Conservation (phyloP, 148 eudicot genomes). For the Hydrangea macrophylla region DNA sequence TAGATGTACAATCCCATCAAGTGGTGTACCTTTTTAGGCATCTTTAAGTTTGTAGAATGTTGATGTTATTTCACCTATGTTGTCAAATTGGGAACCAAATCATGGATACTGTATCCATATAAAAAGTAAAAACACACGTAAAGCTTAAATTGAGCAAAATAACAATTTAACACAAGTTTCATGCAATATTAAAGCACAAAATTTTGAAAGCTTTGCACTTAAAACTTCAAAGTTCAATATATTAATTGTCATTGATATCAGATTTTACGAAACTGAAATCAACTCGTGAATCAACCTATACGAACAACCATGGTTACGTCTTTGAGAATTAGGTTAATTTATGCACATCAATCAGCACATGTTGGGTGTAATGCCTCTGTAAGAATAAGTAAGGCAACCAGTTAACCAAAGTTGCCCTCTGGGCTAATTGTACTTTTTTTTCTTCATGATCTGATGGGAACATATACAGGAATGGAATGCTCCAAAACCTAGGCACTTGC, state of each 20-base stretch:
- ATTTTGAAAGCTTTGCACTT: background rate
- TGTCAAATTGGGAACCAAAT: background rate
- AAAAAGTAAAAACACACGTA: too few species aligned
- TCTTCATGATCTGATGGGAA: conserved; percentile 13
- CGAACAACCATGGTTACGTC: background rate
- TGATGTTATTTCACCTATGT: background rate
- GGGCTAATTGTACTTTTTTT: background rate
- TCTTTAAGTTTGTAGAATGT: background rate
- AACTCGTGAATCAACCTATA: too few species aligned
- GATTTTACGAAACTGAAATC: too few species aligned
- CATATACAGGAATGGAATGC: conserved; percentile 67
- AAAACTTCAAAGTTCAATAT: background rate
- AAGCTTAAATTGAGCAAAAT: too few species aligned
- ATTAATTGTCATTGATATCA: too few species aligned
- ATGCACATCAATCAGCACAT: background rate
- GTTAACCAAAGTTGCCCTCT: too few species aligned
- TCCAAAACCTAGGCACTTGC: conserved; percentile 71
- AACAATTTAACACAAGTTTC: too few species aligned
- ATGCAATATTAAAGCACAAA: background rate
- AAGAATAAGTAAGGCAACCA: conserved; percentile 4
- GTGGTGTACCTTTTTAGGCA: conserved; percentile 4
- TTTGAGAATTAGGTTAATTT: background rate
- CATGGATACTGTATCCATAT: too few species aligned
- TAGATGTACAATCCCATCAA: background rate
- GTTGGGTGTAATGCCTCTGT: background rate